Evolutionary conservation across 495 filamentous ascomycete species (phyloP), one percentile per base, ranked within the genome.

Genomic region (Penicillium taxi): DNA sequence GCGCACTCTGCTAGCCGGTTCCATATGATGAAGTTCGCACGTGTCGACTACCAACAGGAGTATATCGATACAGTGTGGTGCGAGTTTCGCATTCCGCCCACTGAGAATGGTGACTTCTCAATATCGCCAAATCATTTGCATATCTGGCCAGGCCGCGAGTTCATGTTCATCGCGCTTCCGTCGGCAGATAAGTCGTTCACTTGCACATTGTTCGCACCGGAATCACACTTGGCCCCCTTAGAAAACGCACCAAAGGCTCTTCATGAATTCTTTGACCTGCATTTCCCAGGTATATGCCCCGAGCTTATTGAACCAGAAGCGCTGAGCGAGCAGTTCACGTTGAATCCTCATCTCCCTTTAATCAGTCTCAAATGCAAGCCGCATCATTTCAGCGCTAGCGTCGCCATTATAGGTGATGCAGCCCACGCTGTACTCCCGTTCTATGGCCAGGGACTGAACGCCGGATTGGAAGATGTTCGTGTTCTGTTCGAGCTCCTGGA

Each of bases 31-130:
- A 95, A 94, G 61, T 94, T 69, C 50, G 71, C 78, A 4, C 77
- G 84, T 5, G 84, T 96, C 70, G 74, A 86, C 54, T 96, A 95
- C 51, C 73, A 89, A 40, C 91, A 99, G 55, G 78, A 88, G 52
- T 99, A 99, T 54, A 88, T 99, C 59, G 88, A 95, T 57, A 90
- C 90, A 0, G 64, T 96, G 6, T 99, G 91, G 91, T 95, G 91
- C 64, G 93, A 99, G 47, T 95, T 96, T 55, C 80, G 78, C 26
- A 90, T 99, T 41, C 66, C 73, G 2, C 73, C 84, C 0, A 62
- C 69, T 0, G 53, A 68, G 9, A 44, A 61, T 14, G 64, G 69
- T 8, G 70, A 73, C 18, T 99, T 89, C 55, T 66, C 66, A 20
- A 84, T 96, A 37, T 86, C 84, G 0, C 85, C 86, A 11, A 83